These are phyloP conservation scores for Fragaria vesca DNA, from an alignment of 306 rosid species.

Conservation along the genomic window DNA sequence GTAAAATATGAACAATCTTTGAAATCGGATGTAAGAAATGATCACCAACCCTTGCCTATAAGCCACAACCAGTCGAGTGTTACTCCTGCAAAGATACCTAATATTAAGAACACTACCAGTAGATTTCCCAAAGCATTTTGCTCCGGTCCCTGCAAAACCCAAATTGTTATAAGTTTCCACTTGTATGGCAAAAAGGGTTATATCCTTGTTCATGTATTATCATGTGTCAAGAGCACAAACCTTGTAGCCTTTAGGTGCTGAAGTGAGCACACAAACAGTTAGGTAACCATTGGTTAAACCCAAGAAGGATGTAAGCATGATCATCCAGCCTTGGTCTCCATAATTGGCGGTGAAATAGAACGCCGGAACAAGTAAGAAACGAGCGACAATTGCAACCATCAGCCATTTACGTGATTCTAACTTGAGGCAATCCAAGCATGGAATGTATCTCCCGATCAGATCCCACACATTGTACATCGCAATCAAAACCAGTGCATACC, in stretches of 20 bases:
- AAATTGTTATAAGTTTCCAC: neutral
- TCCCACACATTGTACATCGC: constrained; percentile 71
- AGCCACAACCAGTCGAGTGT: constrained; percentile 94
- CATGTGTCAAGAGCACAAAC: constrained; percentile 29
- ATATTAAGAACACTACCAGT: constrained; percentile 66
- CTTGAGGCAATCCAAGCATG: constrained; percentile 48
- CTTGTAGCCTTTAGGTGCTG: constrained; percentile 94
- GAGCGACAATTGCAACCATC: constrained; percentile 33
- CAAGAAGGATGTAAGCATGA: constrained; percentile 67
- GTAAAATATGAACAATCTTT: neutral
- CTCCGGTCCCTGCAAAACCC: constrained; percentile 74
- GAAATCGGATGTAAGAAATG: neutral
- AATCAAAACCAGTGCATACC: constrained; percentile 84
- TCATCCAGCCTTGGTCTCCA: constrained; percentile 89
- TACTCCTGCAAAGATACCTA: constrained; percentile 83
- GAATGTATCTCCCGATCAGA: constrained; percentile 83
- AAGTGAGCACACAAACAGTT: constrained; percentile 77
- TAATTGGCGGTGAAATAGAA: constrained; percentile 83
- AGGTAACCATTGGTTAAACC: constrained; percentile 81
- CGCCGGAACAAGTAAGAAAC: constrained; percentile 65
- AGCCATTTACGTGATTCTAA: constrained; percentile 61
- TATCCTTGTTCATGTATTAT: neutral
- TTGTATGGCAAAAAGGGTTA: neutral
- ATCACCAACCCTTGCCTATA: constrained; percentile 90
- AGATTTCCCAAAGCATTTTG: constrained; percentile 94